Evolutionary conservation across 1,139 yeast genomes (phyloP), one percentile per base, ranked within the genome.

Genomic region (Blastobotrys indianensis): DNA sequence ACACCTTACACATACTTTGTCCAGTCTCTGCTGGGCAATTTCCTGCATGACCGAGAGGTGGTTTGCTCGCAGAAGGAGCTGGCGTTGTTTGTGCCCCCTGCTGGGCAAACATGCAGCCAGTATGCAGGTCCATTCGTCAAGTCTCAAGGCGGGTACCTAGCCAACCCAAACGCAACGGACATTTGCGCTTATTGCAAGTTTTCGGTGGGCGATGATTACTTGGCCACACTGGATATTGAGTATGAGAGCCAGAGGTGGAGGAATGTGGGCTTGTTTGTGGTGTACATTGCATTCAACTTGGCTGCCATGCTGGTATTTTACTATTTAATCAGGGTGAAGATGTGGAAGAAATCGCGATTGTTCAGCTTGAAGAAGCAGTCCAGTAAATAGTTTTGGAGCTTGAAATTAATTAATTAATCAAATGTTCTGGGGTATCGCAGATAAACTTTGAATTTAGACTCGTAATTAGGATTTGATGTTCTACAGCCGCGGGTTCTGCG

Each of bases 1-100:
- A 77, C 84, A 5, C 88, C 88, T 12, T 76, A 75, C 63, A 80
- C 85, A 1, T 82, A 82, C 58, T 72, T 78, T 53, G 73, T 81
- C 43, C 80, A 77, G 49, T 79, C 76, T 38, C 62, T 80, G 56
- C 69, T 79, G 40, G 66, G 75, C 16, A 51, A 67, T 6, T 58
- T 78, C 45, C 61, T 80, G 37, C 85, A 81, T 53, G 71, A 72
- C 15, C 72, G 80, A 48, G 61, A 66, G n/a, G 80, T 82, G 11
- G 56, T 55, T 16, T 83, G 92, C 63, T 56, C 65, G 5, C 51
- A 57, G 2, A 63, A 65, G 39, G 92, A 83, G 58, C 66, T 74
- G 48, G 67, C 73, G 30, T 64, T 61, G 35, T 70, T 83, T 61
- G 60, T 70, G 45, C 83, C 92, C 4, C 83, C 85, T 4, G 42